Conservation (phyloP, 1,139 yeast species). For the Geotrichum restrictum region DNA sequence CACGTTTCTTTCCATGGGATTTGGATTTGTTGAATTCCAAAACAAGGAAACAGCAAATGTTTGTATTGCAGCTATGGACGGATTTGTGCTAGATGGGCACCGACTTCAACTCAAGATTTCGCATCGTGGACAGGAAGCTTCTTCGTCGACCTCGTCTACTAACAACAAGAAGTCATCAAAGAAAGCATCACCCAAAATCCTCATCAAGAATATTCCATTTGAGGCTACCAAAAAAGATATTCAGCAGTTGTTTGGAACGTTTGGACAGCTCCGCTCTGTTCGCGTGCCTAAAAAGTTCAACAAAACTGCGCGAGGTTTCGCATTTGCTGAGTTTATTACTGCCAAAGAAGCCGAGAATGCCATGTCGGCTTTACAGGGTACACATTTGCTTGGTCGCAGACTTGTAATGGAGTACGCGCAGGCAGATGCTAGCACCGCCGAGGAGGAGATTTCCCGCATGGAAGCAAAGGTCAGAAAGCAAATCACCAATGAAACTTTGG, state of each 20-base stretch:
- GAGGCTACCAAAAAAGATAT: constrained; percentile 92
- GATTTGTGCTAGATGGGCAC: constrained; percentile 81
- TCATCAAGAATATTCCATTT: constrained; percentile 94
- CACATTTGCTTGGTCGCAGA: constrained; percentile 93
- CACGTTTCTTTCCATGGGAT: constrained; percentile 82
- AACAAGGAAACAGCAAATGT: constrained; percentile 71
- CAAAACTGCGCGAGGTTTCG: constrained; percentile 94
- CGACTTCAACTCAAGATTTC: constrained; percentile 83
- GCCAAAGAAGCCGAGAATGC: constrained; percentile 93
- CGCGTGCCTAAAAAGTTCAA: constrained; percentile 96
- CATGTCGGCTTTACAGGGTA: constrained; percentile 92
- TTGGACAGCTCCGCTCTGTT: constrained; percentile 90
- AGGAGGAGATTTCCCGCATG: constrained; percentile 86
- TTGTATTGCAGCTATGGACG: constrained; percentile 74
- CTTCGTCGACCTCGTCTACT: constrained; percentile 16
- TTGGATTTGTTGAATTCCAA: constrained; percentile 89
- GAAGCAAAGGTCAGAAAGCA: constrained; percentile 80
- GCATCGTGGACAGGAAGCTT: constrained; percentile 52
- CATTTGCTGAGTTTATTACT: constrained; percentile 86
- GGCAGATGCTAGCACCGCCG: constrained; percentile 74
- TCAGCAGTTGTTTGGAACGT: constrained; percentile 83
- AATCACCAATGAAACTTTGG: constrained; percentile 67
- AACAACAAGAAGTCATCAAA: constrained; percentile 34
- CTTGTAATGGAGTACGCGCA: constrained; percentile 94
- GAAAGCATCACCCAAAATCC: constrained; percentile 63